A percentile compares a stretch with the other conserved stretches of the same genome.
These are phyloP conservation scores for Trypanosoma grayi DNA, from an alignment of 208 protist genomes.

Conservation along the genomic window DNA sequence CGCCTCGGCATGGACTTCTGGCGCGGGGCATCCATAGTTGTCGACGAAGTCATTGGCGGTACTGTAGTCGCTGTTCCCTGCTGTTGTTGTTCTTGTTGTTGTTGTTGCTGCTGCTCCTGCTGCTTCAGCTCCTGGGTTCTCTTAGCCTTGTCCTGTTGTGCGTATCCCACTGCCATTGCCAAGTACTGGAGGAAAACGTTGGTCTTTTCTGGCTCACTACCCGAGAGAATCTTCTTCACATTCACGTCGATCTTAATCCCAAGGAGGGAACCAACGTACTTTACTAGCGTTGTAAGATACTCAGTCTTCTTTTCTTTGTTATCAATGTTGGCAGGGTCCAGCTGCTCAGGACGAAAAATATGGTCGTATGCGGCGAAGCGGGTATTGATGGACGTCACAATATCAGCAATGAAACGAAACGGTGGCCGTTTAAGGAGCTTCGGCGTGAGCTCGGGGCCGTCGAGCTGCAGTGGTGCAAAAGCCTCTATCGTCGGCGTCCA, in stretches of 20 bases:
- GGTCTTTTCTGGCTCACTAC: conserved; percentile 85
- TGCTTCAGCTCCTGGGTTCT: conserved; percentile 15
- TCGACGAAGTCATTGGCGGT: not conserved
- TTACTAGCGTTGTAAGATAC: conserved; percentile 69
- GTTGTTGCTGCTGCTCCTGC: not conserved
- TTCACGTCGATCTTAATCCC: conserved; percentile 70
- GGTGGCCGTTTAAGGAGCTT: conserved; percentile 87
- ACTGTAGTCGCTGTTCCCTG: not conserved
- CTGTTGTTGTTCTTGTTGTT: too few species aligned
- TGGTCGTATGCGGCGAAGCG: conserved; percentile 73
- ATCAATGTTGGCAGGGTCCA: conserved; percentile 54
- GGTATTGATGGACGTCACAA: conserved; percentile 69
- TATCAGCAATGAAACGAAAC: conserved; percentile 91
- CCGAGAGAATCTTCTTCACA: conserved; percentile 87
- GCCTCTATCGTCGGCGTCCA: conserved; percentile 75
- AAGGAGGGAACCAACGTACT: conserved; percentile 72
- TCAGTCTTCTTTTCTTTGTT: conserved; percentile 89
- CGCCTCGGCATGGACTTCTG: not conserved
- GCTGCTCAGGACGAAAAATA: conserved; percentile 56
- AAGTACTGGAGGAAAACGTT: conserved; percentile 86
- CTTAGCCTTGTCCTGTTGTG: conserved; percentile 74
- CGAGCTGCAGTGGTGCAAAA: conserved; percentile 70
- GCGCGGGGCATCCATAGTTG: not conserved
- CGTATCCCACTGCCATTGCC: conserved; percentile 70
- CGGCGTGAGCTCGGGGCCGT: conserved; percentile 61